A percentile compares a stretch with the other conserved stretches of the same genome.
phyloP scores from a whole-genome alignment of 805 yeast species.

The Zygosaccharomyces gambellarensis region DNA sequence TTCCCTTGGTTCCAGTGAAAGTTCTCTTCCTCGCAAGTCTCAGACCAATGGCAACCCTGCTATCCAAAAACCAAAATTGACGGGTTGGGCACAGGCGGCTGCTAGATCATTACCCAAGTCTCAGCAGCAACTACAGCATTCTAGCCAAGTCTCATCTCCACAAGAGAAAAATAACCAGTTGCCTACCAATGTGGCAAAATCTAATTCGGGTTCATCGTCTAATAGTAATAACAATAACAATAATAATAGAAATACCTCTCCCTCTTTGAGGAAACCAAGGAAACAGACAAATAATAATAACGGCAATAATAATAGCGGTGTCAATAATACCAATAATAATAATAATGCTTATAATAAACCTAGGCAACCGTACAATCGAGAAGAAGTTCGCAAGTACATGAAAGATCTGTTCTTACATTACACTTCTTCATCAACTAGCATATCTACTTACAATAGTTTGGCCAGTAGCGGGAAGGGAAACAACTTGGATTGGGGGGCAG shows the following conservation, averaged over 20 bases:
- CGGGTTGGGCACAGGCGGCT: conserved; percentile 35
- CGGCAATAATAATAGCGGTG: background rate
- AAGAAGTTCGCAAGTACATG: conserved; percentile 26
- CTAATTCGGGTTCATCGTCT: background rate
- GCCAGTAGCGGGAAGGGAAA: conserved; percentile 6
- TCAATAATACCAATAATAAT: background rate
- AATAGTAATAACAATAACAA: background rate
- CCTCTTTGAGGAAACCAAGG: background rate
- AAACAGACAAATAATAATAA: background rate
- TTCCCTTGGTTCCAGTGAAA: conserved; percentile 1
- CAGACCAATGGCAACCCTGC: background rate
- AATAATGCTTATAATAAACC: conserved; percentile 7
- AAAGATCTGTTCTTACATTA: conserved; percentile 15
- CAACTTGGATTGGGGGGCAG: conserved; percentile 31
- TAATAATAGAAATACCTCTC: background rate
- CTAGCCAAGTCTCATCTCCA: background rate
- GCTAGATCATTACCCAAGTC: conserved; percentile 25
- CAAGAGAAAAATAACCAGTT: background rate
- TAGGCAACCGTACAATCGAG: conserved; percentile 26
- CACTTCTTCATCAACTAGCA: conserved; percentile 6
- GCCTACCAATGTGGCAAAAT: background rate
- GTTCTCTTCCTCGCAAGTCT: conserved; percentile 3
- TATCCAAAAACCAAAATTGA: conserved; percentile 20
- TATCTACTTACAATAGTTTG: conserved; percentile 11
- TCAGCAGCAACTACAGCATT: conserved; percentile 9